Base-by-base conservation (phyloP, 1,284 basidiomycete species). In the Apiotrichum montevideense region DNA sequence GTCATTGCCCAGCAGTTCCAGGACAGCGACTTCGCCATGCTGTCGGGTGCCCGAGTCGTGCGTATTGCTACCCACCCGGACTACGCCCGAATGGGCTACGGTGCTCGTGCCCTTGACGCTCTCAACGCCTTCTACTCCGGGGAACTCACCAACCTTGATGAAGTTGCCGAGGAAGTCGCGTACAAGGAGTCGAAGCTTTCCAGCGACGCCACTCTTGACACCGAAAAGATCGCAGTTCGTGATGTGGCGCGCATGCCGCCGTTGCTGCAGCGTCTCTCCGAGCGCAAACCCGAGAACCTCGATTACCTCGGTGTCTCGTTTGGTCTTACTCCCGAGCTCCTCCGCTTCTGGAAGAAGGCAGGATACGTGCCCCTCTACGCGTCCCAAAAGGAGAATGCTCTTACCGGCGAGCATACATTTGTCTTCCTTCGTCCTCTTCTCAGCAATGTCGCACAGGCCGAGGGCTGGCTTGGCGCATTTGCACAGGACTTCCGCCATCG, bases 251-350 rank as follows among this genome's bases (percentile, higher is more conserved):
- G 84, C 40, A 95, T 98, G 90, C 94, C 94, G 2, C 92, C 96
- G 0, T 82, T 99, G 5, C 82, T 99, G 1, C 91, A 95, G 70
- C 85, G 92, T 3, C 81, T 99, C 6, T 86, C 88, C 1, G 94
- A 98, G 73, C 84, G 87, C 41, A 88, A 87, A 74, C 95, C 96
- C 0, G 94, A 98, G 70, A 81, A 79, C 46, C 80, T 99, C 37
- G 95, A 98, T 76, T 99, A 96, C 75, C 80, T 99, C 6, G 95
- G 96, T 46, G 95, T 98, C 0, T 95, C 91, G 34, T 98, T 96
- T 72, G 96, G 96, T 9, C 80, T 98, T 49, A 98, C 95, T 0
- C 83, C 90, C 3, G 85, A 85, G 65, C 81, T 99, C 1, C 82
- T 98, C 53, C 81, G 90, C 81, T 99, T 98, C 79, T 98, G 96